phyloP scores from a whole-genome alignment of 2,329 filamentous ascomycete species.

The Cercospora sp. region DNA sequence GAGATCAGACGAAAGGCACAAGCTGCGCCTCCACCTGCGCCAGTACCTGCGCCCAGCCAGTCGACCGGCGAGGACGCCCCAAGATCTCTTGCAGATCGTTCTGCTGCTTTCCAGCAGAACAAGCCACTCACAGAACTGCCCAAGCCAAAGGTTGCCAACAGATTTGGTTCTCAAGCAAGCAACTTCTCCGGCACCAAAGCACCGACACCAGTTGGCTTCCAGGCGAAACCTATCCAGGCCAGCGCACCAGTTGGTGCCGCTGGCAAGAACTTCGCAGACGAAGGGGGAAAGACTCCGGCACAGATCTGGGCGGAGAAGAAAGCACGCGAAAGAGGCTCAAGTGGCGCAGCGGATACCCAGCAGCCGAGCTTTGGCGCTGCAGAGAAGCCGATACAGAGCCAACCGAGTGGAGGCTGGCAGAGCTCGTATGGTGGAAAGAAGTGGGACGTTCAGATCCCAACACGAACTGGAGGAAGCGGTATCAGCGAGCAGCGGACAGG shows the following conservation, averaged over 20 bases:
- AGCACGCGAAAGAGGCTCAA: conserved; percentile 68
- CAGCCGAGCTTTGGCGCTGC: conserved; percentile 40
- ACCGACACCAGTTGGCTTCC: conserved; percentile 70
- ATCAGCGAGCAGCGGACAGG: conserved; percentile 66
- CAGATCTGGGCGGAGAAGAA: conserved; percentile 99
- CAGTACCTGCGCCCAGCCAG: conserved; percentile 46
- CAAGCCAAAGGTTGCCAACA: conserved; percentile 93
- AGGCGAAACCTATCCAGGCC: conserved; percentile 55
- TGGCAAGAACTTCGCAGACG: conserved; percentile 89
- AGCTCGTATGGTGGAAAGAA: conserved; percentile 87
- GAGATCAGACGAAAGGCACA: conserved; percentile 85
- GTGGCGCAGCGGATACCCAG: conserved; percentile 54
- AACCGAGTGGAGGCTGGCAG: conserved; percentile 85
- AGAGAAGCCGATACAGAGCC: conserved; percentile 59
- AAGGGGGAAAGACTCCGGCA: conserved; percentile 93
- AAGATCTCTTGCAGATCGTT: conserved; percentile 72
- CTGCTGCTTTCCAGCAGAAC: conserved; percentile 69
- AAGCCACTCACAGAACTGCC: conserved; percentile 84
- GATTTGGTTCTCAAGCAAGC: conserved; percentile 69
- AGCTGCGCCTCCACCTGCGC: conserved; percentile 45
- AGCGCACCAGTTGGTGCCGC: conserved; percentile 72
- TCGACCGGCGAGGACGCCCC: conserved; percentile 52
- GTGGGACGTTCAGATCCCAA: conserved; percentile 81
- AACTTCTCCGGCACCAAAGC: conserved; percentile 87
- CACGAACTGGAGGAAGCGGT: conserved; percentile 65